Evolutionary conservation across 495 filamentous ascomycete species (phyloP).

Genomic region (Xylaria nigripes): DNA sequence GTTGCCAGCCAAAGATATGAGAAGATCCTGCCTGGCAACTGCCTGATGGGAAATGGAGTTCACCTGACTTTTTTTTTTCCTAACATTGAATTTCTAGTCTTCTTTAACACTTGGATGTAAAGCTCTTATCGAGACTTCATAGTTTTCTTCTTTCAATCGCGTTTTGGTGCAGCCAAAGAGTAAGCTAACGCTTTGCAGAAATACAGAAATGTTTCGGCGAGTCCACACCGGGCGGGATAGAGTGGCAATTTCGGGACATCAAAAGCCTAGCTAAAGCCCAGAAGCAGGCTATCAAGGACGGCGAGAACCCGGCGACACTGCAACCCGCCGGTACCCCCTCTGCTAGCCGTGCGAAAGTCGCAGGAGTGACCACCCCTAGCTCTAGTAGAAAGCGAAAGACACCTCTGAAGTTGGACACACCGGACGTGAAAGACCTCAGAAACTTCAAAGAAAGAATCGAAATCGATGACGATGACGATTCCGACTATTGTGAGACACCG

Average conservation of each 20-base stretch:
- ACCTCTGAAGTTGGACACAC: background rate
- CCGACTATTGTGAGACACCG: slow-evolving; percentile 6
- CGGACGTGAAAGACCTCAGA: background rate
- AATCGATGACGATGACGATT: slow-evolving; percentile 19
- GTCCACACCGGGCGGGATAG: slow-evolving; percentile 34
- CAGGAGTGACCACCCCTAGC: slow-evolving; percentile 8
- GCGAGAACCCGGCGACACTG: slow-evolving; percentile 19
- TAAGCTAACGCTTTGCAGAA: slow-evolving; percentile 21
- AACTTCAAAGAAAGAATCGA: slow-evolving; percentile 7
- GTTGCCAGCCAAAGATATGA: too few species aligned
- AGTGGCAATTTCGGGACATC: slow-evolving; percentile 41
- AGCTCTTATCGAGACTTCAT: background rate
- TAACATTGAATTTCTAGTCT: too few species aligned
- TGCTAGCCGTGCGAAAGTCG: slow-evolving; percentile 1
- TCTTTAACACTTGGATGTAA: background rate
- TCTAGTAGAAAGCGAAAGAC: slow-evolving; percentile 17
- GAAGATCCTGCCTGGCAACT: too few species aligned
- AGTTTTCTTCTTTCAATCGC: background rate
- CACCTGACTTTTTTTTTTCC: too few species aligned
- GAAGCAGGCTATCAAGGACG: slow-evolving; percentile 24
- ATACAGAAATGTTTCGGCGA: slow-evolving; percentile 38
- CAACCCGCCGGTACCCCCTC: background rate
- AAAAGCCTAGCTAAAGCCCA: slow-evolving; percentile 34
- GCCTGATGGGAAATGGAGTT: too few species aligned
- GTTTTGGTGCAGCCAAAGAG: background rate